These are phyloP conservation scores for Nadsonia starkeyi-henricii DNA, from an alignment of 1,139 yeast species.

Conservation along the genomic window DNA sequence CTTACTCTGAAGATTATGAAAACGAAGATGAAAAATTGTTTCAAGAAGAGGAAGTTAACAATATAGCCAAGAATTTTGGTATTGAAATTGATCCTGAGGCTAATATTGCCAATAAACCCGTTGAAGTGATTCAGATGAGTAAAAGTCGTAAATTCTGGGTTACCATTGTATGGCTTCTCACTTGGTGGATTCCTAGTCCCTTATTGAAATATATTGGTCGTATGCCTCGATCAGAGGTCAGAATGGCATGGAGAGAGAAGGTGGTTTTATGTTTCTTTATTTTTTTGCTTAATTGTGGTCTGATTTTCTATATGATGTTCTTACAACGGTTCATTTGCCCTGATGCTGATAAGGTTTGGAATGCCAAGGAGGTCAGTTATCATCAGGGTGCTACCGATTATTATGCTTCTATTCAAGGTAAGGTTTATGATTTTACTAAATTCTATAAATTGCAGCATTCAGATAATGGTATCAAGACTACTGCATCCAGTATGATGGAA, in stretches of 20 bases:
- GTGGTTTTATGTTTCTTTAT: slow-evolving; percentile 21
- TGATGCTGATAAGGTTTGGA: slow-evolving; percentile 26
- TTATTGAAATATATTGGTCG: slow-evolving; percentile 18
- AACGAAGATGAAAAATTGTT: slow-evolving; percentile 1
- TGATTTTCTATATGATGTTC: slow-evolving; percentile 26
- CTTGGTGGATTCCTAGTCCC: slow-evolving; percentile 25
- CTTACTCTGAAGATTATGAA: neutral
- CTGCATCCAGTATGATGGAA: slow-evolving; percentile 17
- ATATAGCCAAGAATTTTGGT: neutral
- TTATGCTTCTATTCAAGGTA: slow-evolving; percentile 24
- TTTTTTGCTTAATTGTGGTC: slow-evolving; percentile 18
- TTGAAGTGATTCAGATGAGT: slow-evolving; percentile 11
- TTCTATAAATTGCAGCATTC: slow-evolving; percentile 25
- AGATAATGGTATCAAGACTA: slow-evolving; percentile 20
- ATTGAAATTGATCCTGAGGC: slow-evolving; percentile 10
- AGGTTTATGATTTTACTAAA: slow-evolving; percentile 24
- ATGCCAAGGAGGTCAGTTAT: slow-evolving; percentile 18
- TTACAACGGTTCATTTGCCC: slow-evolving; percentile 24
- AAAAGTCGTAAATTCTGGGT: slow-evolving; percentile 20
- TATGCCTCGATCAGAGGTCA: slow-evolving; percentile 21
- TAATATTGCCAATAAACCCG: slow-evolving; percentile 8
- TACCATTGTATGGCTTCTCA: slow-evolving; percentile 19
- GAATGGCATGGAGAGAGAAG: slow-evolving; percentile 27
- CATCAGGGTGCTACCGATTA: slow-evolving; percentile 22
- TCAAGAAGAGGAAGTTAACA: neutral